A percentile compares a stretch with the other conserved stretches of the same genome.
These are phyloP conservation scores for carrot (Daucus carota) DNA, from an alignment of 129 eudicot species.

Conservation along the genomic window DNA sequence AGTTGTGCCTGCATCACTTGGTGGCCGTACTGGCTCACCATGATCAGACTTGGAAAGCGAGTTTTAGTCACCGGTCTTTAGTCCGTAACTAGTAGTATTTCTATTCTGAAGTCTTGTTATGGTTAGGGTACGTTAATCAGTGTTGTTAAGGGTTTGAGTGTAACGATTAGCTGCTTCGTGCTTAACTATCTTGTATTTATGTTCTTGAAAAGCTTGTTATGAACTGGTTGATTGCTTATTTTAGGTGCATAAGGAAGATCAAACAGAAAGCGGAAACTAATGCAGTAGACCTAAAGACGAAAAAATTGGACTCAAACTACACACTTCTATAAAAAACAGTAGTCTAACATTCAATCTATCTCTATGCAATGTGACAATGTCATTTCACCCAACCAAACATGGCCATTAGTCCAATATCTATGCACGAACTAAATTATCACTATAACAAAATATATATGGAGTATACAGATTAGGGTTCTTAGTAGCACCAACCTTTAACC, in stretches of 20 bases:
- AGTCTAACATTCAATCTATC: too few species aligned
- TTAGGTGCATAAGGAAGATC: too few species aligned
- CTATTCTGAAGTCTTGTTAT: background rate
- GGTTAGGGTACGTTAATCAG: background rate
- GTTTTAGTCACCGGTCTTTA: background rate
- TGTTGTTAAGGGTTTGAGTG: background rate
- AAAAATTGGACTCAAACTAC: too few species aligned
- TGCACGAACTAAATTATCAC: background rate
- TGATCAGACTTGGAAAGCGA: background rate
- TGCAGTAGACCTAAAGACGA: too few species aligned
- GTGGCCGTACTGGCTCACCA: background rate
- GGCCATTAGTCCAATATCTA: background rate
- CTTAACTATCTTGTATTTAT: background rate
- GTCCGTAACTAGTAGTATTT: background rate
- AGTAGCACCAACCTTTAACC: background rate
- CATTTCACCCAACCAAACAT: background rate
- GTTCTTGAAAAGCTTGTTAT: background rate
- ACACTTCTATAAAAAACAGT: too few species aligned
- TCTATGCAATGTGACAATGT: too few species aligned
- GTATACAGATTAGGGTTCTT: background rate
- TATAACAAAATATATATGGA: background rate
- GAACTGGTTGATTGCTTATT: background rate
- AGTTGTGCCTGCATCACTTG: background rate
- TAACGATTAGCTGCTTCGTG: background rate
- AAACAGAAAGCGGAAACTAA: too few species aligned